These are phyloP conservation scores for Fusarium nanum DNA, from an alignment of 2,329 filamentous ascomycete genomes.

Conservation along the genomic window DNA sequence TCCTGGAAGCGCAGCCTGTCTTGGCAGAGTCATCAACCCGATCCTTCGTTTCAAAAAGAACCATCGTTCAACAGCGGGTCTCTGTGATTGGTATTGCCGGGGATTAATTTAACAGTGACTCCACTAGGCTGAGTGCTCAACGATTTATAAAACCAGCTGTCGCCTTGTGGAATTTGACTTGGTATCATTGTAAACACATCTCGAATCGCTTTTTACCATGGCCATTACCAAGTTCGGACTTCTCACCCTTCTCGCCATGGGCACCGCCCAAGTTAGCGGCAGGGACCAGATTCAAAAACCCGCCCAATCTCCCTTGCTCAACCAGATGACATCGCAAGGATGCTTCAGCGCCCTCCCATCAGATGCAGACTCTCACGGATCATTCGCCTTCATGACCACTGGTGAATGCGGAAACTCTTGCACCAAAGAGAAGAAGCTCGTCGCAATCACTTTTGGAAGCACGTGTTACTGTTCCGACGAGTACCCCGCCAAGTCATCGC, in stretches of 20 bases:
- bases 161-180: not conserved
- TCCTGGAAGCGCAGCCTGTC: not conserved
- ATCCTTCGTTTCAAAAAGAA: constrained; percentile 21
- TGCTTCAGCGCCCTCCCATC: constrained; percentile 29
- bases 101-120: constrained; percentile 1
- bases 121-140: not conserved
- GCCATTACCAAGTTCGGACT: not conserved
- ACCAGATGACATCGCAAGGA: constrained; percentile 21
- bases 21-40: constrained; percentile 2
- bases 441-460: constrained; percentile 2
- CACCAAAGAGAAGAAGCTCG: not conserved
- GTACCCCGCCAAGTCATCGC: constrained; percentile 17
- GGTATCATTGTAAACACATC: not conserved
- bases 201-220: not conserved
- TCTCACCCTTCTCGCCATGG: not conserved
- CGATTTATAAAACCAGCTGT: not conserved
- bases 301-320: not conserved
- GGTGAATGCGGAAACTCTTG: constrained; percentile 8
- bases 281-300: constrained; percentile 51
- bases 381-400: not conserved
- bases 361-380: not conserved
- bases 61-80: not conserved
- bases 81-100: not conserved
- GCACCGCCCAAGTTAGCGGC: not conserved
- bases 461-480: constrained; percentile 29